phyloP scores from a whole-genome alignment of 2,329 filamentous ascomycete species.

The Curvularia spicifera region DNA sequence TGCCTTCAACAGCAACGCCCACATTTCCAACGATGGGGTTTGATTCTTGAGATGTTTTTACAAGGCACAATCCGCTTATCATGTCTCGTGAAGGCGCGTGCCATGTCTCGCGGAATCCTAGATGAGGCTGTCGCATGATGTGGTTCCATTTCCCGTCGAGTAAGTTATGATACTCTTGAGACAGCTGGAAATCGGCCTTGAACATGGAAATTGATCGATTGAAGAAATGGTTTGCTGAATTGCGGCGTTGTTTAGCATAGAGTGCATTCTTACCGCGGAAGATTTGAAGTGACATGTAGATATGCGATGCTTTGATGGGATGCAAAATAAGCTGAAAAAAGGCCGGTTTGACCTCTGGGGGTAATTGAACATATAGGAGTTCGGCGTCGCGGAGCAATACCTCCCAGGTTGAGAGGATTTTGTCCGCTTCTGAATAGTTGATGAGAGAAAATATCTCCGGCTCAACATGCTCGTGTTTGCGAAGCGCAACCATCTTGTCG shows the following conservation, averaged over 20 bases:
- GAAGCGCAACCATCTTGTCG: slow-evolving; percentile 54
- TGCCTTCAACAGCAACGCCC: not conserved
- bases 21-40: not conserved
- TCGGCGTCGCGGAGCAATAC: slow-evolving; percentile 59
- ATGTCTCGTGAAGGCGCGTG: slow-evolving; percentile 72
- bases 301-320: slow-evolving; percentile 61
- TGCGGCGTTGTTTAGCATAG: slow-evolving; percentile 35
- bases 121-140: slow-evolving; percentile 36
- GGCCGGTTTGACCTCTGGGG: slow-evolving; percentile 57
- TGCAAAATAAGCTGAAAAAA: slow-evolving; percentile 68
- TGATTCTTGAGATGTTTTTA: slow-evolving; percentile 51
- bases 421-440: slow-evolving; percentile 67
- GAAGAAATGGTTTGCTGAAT: slow-evolving; percentile 33
- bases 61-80: slow-evolving; percentile 63
- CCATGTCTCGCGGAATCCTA: slow-evolving; percentile 59
- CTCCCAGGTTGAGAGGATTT: slow-evolving; percentile 61
- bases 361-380: slow-evolving; percentile 59
- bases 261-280: slow-evolving; percentile 30
- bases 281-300: slow-evolving; percentile 53
- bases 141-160: slow-evolving; percentile 41
- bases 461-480: slow-evolving; percentile 61
- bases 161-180: slow-evolving; percentile 31
- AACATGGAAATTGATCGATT: slow-evolving; percentile 30
- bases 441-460: slow-evolving; percentile 48
- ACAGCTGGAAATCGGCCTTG: slow-evolving; percentile 30